Evolutionary conservation across 192 early-diverging fungal species (phyloP).

Genomic region (Mortierella alpina): DNA sequence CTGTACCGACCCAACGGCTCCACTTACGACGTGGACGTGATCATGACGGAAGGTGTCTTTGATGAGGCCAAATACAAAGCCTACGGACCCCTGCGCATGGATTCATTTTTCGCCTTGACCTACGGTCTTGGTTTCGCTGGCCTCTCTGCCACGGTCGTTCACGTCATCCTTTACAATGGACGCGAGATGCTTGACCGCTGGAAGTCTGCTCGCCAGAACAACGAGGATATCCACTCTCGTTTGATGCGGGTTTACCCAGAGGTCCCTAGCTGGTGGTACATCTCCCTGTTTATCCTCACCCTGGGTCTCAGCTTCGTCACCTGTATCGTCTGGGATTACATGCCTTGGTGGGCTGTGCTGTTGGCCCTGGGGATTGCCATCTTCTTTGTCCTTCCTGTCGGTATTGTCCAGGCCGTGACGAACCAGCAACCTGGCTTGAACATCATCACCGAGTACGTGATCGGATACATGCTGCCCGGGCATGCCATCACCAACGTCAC

Average conservation of each 20-base stretch:
- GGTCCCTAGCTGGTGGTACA: conserved; percentile 65
- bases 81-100: conserved; percentile 47
- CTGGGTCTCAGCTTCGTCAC: conserved; percentile 44
- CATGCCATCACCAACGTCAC: too few species aligned
- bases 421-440: too few species aligned
- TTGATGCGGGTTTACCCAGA: conserved; percentile 72
- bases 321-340: conserved; percentile 25
- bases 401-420: too few species aligned
- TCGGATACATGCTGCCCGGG: too few species aligned
- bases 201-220: conserved; percentile 17
- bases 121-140: conserved; percentile 64
- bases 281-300: conserved; percentile 43
- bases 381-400: too few species aligned
- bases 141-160: conserved; percentile 63
- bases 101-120: conserved; percentile 54
- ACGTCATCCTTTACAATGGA: conserved; percentile 70
- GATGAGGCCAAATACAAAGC: conserved; percentile 42
- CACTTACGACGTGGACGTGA: conserved; percentile 39
- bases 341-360: conserved; percentile 63
- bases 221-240: conserved; percentile 66
- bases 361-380: conserved; percentile 16
- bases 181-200: conserved; percentile 58
- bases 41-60: conserved; percentile 50
- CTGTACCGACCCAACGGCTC: conserved; percentile 48
- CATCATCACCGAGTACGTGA: too few species aligned